phyloP scores from a whole-genome alignment of 1,139 yeast species.

The Taiozyma sp. region DNA sequence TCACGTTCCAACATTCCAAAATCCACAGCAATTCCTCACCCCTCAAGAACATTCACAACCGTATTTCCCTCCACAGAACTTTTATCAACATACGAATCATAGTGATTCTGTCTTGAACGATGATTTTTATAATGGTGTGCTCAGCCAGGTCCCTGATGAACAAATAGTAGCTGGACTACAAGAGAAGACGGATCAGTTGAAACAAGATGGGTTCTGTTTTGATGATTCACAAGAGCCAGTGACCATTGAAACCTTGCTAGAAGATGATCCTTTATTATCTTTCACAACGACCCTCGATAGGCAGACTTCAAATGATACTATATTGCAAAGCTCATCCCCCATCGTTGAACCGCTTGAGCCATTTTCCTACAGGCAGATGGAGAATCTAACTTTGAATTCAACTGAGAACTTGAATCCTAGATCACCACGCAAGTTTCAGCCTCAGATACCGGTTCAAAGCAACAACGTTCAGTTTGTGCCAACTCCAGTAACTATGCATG shows the following conservation, averaged over 20 bases:
- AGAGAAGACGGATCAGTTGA: constrained; percentile 1
- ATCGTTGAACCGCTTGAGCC: constrained; percentile 10
- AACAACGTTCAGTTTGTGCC: not conserved
- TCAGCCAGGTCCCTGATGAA: constrained; percentile 13
- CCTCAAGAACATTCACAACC: not conserved
- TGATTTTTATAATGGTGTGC: constrained; percentile 9
- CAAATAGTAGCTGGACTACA: constrained; percentile 19
- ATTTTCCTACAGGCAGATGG: constrained; percentile 2
- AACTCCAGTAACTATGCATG: not conserved
- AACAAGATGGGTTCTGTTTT: not conserved
- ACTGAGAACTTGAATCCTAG: not conserved
- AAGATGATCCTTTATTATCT: constrained; percentile 23
- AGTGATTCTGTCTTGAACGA: constrained; percentile 1
- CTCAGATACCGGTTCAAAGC: constrained; percentile 1
- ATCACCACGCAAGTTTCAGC: constrained; percentile 2
- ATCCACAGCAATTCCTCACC: not conserved
- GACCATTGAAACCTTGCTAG: constrained; percentile 20
- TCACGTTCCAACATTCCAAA: not conserved
- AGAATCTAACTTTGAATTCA: constrained; percentile 3
- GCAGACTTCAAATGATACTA: constrained; percentile 23
- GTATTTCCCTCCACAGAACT: not conserved
- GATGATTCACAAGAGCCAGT: constrained; percentile 8
- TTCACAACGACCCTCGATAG: constrained; percentile 23
- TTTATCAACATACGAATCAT: not conserved
- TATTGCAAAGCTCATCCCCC: constrained; percentile 21